Evolutionary conservation across 2,329 filamentous ascomycete species (phyloP).

Genomic region (Fusarium sp.): DNA sequence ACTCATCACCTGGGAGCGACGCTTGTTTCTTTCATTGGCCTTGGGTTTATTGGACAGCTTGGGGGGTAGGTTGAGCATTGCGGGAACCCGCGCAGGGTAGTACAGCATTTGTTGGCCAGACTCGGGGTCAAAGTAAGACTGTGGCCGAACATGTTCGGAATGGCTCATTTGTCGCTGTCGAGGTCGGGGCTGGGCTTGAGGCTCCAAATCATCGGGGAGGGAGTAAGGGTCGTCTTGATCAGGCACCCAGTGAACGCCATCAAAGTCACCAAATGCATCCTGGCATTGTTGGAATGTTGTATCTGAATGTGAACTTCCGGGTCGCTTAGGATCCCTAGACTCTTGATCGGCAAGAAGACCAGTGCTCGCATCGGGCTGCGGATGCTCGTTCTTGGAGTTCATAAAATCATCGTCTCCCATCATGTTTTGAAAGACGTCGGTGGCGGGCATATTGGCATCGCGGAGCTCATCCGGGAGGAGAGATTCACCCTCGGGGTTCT

Average conservation of each 20-base stretch:
- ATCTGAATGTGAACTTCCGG: constrained; percentile 61
- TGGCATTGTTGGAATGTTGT: constrained; percentile 73
- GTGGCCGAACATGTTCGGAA: constrained; percentile 51
- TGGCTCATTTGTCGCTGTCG: constrained; percentile 41
- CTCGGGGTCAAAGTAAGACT: constrained; percentile 69
- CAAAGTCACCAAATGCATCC: constrained; percentile 80
- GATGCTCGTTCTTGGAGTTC: constrained; percentile 4
- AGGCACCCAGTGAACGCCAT: constrained; percentile 78
- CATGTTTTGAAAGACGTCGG: constrained; percentile 49
- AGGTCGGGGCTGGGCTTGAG: constrained; percentile 26
- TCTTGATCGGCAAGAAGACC: constrained; percentile 25
- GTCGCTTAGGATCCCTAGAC: constrained; percentile 36
- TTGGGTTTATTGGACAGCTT: constrained; percentile 81
- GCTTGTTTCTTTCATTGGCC: constrained; percentile 69
- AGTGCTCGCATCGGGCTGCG: constrained; percentile 15
- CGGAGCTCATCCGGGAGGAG: constrained; percentile 51
- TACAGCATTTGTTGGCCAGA: constrained; percentile 87
- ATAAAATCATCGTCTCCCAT: constrained; percentile 41
- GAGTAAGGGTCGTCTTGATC: constrained; percentile 50
- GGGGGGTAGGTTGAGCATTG: constrained; percentile 91
- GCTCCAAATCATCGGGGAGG: constrained; percentile 23
- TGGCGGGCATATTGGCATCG: constrained; percentile 43
- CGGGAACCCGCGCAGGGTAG: constrained; percentile 93
- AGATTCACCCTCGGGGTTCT: constrained; percentile 52
- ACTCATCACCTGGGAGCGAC: constrained; percentile 77